Conservation (phyloP, 139 green algal species). For the Chlamydomonas urium region DNA sequence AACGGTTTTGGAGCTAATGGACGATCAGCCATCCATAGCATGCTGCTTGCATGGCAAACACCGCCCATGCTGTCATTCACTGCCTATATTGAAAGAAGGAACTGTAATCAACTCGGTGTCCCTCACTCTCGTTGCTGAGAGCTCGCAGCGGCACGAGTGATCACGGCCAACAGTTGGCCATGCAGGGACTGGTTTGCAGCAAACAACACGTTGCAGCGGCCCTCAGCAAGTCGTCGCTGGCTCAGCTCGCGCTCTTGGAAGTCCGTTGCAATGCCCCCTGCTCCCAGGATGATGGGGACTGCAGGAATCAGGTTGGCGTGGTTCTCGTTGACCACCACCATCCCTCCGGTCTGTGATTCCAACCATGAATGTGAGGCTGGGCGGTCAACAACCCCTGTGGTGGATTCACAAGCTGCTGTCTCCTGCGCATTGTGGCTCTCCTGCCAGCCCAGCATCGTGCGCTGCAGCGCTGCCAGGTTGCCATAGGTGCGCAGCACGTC, state of each 20-base stretch:
- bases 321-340: constrained; percentile 25
- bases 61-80: too few relatives aligned
- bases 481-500: constrained; percentile 23
- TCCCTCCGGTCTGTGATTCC: constrained; percentile 18
- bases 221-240: neutral
- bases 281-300: constrained; percentile 23
- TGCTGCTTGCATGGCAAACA: too few relatives aligned
- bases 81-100: too few relatives aligned
- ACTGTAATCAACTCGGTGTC: too few relatives aligned
- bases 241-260: neutral
- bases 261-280: constrained; percentile 12
- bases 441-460: constrained; percentile 18
- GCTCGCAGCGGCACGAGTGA: too few relatives aligned
- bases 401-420: neutral
- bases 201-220: constrained; percentile 20
- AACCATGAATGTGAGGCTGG: neutral
- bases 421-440: neutral
- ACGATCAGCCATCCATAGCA: too few relatives aligned
- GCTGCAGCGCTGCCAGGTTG: constrained; percentile 13
- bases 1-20: too few relatives aligned
- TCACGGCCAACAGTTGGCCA: too few relatives aligned
- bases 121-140: too few relatives aligned
- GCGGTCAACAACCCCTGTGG: too few relatives aligned
- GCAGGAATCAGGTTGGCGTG: constrained; percentile 20
- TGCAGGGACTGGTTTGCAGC: too few relatives aligned